A percentile compares a stretch with the other conserved stretches of the same genome.
These are phyloP conservation scores for Calcarisporium arbuscula DNA, from an alignment of 2,329 filamentous ascomycete species.

Conservation along the genomic window DNA sequence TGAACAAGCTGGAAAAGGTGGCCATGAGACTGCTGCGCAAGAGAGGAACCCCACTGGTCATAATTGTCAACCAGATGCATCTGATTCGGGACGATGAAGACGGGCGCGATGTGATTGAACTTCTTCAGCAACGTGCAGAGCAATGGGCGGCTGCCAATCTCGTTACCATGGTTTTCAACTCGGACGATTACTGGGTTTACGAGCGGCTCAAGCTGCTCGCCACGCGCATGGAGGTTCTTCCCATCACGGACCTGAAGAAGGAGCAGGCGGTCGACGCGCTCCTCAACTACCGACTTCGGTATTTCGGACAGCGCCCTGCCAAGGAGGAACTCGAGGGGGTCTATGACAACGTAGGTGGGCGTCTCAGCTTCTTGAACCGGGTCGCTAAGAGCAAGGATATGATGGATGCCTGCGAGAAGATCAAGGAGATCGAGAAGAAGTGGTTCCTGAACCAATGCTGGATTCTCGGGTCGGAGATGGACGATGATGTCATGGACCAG, in stretches of 20 bases:
- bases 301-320: constrained; percentile 58
- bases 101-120: constrained; percentile 86
- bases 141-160: constrained; percentile 92
- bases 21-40: constrained; percentile 63
- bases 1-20: constrained; percentile 98
- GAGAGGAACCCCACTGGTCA: constrained; percentile 65
- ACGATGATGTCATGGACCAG: constrained; percentile 97
- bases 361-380: constrained; percentile 79
- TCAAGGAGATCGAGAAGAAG: constrained; percentile 63
- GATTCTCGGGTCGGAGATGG: constrained; percentile 69
- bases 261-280: constrained; percentile 70
- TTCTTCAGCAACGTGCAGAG: constrained; percentile 92
- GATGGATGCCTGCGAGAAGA: constrained; percentile 69
- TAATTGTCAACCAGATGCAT: constrained; percentile 94
- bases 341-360: constrained; percentile 81
- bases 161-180: constrained; percentile 90
- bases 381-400: constrained; percentile 85
- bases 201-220: constrained; percentile 88
- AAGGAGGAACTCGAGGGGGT: constrained; percentile 61
- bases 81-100: constrained; percentile 86
- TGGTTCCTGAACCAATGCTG: constrained; percentile 74
- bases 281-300: constrained; percentile 71
- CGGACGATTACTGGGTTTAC: constrained; percentile 98
- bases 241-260: constrained; percentile 78
- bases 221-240: constrained; percentile 89